A percentile compares a stretch with the other conserved stretches of the same genome.
Evolutionary conservation across 2,329 filamentous ascomycete genomes (phyloP).

Genomic region (Fusarium palustre): DNA sequence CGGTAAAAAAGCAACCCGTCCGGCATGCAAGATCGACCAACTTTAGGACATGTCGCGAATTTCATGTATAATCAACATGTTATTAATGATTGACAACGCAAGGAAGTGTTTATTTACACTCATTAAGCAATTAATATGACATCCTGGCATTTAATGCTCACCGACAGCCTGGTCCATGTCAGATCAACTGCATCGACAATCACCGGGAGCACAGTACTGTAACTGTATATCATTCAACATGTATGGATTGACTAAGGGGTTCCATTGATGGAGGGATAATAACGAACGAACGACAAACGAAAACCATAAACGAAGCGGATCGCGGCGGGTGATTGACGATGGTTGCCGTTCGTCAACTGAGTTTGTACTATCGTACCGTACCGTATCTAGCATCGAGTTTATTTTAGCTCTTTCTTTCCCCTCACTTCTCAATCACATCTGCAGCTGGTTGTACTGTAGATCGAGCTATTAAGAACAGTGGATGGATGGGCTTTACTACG

Average conservation of each 20-base stretch:
- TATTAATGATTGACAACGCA: neutral
- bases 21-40: neutral
- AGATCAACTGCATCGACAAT: conserved; percentile 36
- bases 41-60: conserved; percentile 13
- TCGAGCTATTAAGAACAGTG: conserved; percentile 2
- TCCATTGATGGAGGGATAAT: neutral
- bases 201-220: conserved; percentile 2
- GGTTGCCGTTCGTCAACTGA: conserved; percentile 14
- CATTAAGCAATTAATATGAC: conserved; percentile 15
- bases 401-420: conserved; percentile 5
- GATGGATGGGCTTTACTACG: neutral
- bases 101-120: neutral
- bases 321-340: conserved; percentile 13
- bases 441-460: neutral
- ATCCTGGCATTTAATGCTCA: conserved; percentile 37
- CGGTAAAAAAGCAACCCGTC: conserved; percentile 12
- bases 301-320: conserved; percentile 20
- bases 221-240: conserved; percentile 13
- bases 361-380: conserved; percentile 6
- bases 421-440: neutral
- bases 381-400: conserved; percentile 31
- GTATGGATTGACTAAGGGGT: conserved; percentile 9
- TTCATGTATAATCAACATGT: neutral
- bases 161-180: conserved; percentile 44
- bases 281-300: neutral